These are phyloP conservation scores for Coemansia javaensis DNA, from an alignment of 192 early-diverging fungal genomes.

Conservation along the genomic window DNA sequence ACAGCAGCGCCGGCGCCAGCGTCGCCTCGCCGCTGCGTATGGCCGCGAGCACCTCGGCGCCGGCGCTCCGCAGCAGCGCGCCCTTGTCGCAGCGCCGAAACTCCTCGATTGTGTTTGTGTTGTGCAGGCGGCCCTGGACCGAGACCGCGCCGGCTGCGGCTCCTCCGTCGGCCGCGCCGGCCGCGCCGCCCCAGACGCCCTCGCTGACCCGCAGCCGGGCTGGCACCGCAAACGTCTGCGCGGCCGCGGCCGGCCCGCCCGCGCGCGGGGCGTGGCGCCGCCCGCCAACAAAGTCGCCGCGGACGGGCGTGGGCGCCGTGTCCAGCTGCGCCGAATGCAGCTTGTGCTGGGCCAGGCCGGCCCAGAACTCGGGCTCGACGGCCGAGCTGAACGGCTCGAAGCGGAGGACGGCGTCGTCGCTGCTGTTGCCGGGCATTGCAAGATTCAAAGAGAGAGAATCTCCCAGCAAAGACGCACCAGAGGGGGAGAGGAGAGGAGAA, in stretches of 20 bases:
- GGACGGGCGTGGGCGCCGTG: slow-evolving; percentile 54
- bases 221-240: slow-evolving; percentile 47
- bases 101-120: slow-evolving; percentile 94
- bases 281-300: slow-evolving; percentile 64
- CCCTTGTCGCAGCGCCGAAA: slow-evolving; percentile 79
- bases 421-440: no score
- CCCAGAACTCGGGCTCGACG: slow-evolving; percentile 90
- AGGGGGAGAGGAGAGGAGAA: no score
- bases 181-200: slow-evolving; percentile 2
- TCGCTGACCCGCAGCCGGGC: slow-evolving; percentile 57
- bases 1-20: slow-evolving; percentile 59
- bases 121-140: slow-evolving; percentile 55
- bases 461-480: no score
- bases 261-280: slow-evolving; percentile 48
- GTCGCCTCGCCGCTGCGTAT: slow-evolving; percentile 66
- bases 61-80: slow-evolving; percentile 51
- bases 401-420: no score
- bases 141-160: slow-evolving; percentile 6
- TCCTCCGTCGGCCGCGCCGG: not conserved
- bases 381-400: slow-evolving; percentile 80
- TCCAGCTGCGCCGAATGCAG: slow-evolving; percentile 78
- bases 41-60: slow-evolving; percentile 56
- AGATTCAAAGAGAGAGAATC: no score
- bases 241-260: slow-evolving; percentile 10
- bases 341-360: slow-evolving; percentile 73